Evolutionary conservation across 23 red algal genomes (phyloP).

Genomic region (Chondrus crispus): DNA sequence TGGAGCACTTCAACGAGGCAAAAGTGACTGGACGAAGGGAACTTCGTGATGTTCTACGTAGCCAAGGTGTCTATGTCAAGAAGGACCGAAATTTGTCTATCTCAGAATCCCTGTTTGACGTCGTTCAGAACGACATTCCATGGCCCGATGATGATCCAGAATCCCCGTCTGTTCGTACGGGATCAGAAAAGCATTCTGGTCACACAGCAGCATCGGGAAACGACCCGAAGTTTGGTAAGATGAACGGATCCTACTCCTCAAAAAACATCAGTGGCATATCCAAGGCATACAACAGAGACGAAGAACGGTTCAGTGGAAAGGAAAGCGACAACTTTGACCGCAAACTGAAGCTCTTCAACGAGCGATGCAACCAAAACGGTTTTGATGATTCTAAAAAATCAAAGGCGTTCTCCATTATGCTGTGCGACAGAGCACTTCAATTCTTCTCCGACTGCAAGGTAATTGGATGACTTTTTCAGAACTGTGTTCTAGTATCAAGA

Average conservation of each 20-base stretch:
- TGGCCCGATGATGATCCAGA: background rate
- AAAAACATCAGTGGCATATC: background rate
- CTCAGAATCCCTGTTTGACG: background rate
- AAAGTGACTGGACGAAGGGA: background rate
- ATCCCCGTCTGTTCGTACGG: background rate
- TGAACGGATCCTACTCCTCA: background rate
- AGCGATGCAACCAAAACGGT: background rate
- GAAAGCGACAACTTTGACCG: slow-evolving; percentile 19
- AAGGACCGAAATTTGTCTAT: background rate
- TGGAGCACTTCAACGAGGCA: background rate
- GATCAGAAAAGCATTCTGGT: no score
- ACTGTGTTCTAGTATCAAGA: background rate
- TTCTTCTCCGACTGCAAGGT: slow-evolving; percentile 13
- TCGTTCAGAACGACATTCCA: background rate
- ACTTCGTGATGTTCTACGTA: background rate
- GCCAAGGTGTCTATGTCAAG: background rate
- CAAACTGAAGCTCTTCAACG: slow-evolving; percentile 13
- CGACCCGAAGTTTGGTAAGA: no score
- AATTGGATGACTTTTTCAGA: background rate
- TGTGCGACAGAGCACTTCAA: background rate
- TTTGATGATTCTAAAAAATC: background rate
- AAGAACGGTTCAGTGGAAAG: background rate
- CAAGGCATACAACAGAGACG: background rate
- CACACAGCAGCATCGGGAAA: no score
- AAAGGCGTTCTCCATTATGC: slow-evolving; percentile 22